Base-by-base conservation (phyloP, 768 basidiomycete genomes). In the Hemileccinum rubropunctum region DNA sequence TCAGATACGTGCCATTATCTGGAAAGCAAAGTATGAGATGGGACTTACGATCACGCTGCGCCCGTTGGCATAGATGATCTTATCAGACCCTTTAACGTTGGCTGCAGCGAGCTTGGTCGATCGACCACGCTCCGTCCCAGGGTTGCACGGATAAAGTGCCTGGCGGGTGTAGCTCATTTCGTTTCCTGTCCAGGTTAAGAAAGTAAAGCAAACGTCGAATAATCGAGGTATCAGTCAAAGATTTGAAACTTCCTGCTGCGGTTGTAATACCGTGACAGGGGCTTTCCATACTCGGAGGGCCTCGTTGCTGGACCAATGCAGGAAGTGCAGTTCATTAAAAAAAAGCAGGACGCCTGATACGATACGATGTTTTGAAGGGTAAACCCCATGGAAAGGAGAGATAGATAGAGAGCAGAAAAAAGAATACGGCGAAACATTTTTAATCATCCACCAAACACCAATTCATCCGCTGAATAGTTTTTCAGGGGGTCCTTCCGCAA, bases 41-140 rank as follows among this genome's bases (percentile, higher is more conserved):
- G n/a, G 11, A 77, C 94, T 60, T 63, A 95, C 93, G 60, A 95
- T 82, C 43, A 97, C 83, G 10, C 82, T 81, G 69, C 85, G 83
- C 34, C 91, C 91, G 61, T 88, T 92, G 3, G 86, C 78, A 58
- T 98, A 97, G 14, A 90, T 78, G 53, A 97, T 72, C 75, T 89
- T 95, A 68, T 79, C 88, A 14, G 61, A 60, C 18, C 62, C 62
- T 41, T 60, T 65, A 48, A 64, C 44, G 70, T 84, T 89, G 69
- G 68, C 78, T 47, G 78, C 77, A 52, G 82, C 81, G 37, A 94
- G 79, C 69, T 88, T 92, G 17, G 85, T 88, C 6, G 84, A 76
- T 47, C 71, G 70, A 17, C 89, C 86, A 34, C 91, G 76, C 32
- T 78, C 71, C 7, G 89, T 88, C 23, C 65, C 68, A 3, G 89